Base-by-base conservation (phyloP, 75 land plant genomes). In the Larix kaempferi region DNA sequence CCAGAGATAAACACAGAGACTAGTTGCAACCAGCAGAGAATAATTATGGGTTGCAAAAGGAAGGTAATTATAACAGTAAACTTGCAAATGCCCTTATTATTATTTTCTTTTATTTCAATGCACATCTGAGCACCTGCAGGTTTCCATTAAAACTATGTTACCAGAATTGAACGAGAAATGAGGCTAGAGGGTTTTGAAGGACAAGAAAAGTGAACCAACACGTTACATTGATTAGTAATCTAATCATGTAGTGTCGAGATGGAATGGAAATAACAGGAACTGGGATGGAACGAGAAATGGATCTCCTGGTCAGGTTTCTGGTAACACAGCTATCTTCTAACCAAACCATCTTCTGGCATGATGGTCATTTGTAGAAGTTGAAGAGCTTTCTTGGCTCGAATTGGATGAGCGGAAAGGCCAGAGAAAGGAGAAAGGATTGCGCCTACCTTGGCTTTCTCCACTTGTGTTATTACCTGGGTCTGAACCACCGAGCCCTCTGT, bases 361-460 rank as follows among this genome's bases (percentile, higher is more conserved):
- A 58, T n/a, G 19, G 19, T n/a, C 60, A 58, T 21, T 58, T 19
- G 19, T 21, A 58, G 22, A 39, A 19, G 49, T 41, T 8, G 73
- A 69, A n/a, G 73, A 41, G 23, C 49, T 2, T 12, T 19, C 44
- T 21, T 41, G 35, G 35, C 41, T 37, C 13, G 52, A 21, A 69
- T 69, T 37, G 23, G 73, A 69, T 69, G 73, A 69, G 0, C 73
- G 44, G n/a, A 69, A 69, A 21, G 73, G 73, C 73, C 73, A 69
- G 23, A 69, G 49, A n/a, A 39, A 69, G 12, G 73, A 69, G 23
- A 69, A 44, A 41, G 23, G 49, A 65, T 65, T 65, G 25, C 73
- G 73, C 25, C 44, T 69, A 41, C 73, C 52, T 39, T 69, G 73
- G 41, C 23, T 21, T 65, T 65, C 39, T 10, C 41, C 41, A 41